phyloP scores from a whole-genome alignment of 352 stramenopile genomes.

The Phytophthora nicotianae region DNA sequence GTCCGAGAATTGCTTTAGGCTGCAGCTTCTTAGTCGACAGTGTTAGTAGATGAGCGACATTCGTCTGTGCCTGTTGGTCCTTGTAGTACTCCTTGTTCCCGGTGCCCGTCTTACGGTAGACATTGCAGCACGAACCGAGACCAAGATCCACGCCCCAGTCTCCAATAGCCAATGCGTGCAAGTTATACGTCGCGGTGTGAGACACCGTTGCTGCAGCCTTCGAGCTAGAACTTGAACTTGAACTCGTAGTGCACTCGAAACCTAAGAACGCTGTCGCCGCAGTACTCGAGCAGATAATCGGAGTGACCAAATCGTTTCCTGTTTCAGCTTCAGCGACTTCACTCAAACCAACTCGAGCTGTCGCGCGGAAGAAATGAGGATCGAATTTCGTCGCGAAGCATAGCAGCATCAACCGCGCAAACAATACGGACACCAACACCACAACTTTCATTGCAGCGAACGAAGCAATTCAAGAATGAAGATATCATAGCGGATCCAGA shows the following conservation, averaged over 20 bases:
- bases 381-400: constrained; percentile 1
- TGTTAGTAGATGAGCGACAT: constrained; percentile 62
- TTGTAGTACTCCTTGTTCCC: constrained; percentile 72
- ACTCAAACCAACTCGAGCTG: constrained; percentile 14
- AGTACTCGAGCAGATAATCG: constrained; percentile 46
- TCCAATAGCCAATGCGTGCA: constrained; percentile 73
- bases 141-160: constrained; percentile 70
- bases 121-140: constrained; percentile 75
- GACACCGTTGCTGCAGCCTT: constrained; percentile 34
- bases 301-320: constrained; percentile 42
- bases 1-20: constrained; percentile 62
- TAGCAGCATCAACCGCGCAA: constrained; percentile 11
- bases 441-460: constrained; percentile 10
- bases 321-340: constrained; percentile 12
- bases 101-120: constrained; percentile 64
- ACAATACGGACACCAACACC: constrained; percentile 5
- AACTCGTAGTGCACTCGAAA: constrained; percentile 40
- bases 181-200: constrained; percentile 44
- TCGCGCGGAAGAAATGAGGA: constrained; percentile 4
- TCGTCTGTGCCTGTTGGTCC: constrained; percentile 70
- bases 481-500: constrained; percentile 5
- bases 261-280: constrained; percentile 48
- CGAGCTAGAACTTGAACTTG: constrained; percentile 15
- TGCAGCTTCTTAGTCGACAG: constrained; percentile 68
- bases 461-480: constrained; percentile 6